Base-by-base conservation (phyloP, 768 basidiomycete genomes). In the Lentinula lateritia region DNA sequence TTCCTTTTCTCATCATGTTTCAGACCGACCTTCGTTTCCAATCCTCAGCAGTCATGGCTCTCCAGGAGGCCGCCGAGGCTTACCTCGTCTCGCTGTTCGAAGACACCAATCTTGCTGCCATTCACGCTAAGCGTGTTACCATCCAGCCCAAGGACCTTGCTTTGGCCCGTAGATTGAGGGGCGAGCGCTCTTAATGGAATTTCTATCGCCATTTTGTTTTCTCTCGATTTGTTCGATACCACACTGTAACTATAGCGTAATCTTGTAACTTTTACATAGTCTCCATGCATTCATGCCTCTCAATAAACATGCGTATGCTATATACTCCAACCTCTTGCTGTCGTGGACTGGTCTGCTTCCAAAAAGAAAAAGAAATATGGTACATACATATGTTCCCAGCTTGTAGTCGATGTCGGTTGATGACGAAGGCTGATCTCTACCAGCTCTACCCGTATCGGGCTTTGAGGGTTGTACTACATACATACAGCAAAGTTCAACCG, bases 131-230 rank as follows among this genome's bases (percentile, higher is more conserved):
- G 81, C 86, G 89, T 76, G 87, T 90, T 38, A 90, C 88, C 20
- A 88, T 90, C 70, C 90, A 92, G 76, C 92, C 92, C 6, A 92
- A 92, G 77, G 91, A 93, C 76, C 83, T 93, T 61, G 87, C 89
- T 52, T 80, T 92, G 53, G 91, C 90, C 52, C 83, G 91, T 52
- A 80, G 91, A 69, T 71, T 93, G 69, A 85, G 92, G 43, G 92
- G 92, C 48, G 92, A 92, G 77, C 80, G 90, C 50, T 85, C 86
- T 66, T 88, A 81, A 75, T 67, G 48, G 61, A 32, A 43, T 64
- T n/a, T 61, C 55, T 16, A 45, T 15, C 57, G 50, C 13, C 18
- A 43, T 58, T 65, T 41, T 57, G 59, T 12, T 38, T 52, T 56
- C 39, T 66, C 59, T 66, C 63, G 9, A 65, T 63, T 65, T 57